Evolutionary conservation across 331 rosid species (phyloP), one percentile per base, ranked within the genome.

Genomic region (Ulmus americana): DNA sequence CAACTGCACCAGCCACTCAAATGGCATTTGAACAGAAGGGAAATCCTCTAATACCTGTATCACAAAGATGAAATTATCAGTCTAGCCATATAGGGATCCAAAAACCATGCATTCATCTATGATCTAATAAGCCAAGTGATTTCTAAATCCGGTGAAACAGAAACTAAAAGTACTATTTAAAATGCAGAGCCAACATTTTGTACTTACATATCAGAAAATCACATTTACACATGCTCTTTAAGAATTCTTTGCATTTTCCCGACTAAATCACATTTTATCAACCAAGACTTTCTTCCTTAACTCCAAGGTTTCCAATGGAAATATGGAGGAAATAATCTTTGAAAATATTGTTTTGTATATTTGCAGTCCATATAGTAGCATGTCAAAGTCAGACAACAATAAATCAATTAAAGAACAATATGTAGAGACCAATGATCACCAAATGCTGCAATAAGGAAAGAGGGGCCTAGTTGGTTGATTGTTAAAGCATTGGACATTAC

Each of bases 1-100:
- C 83, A 92, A 77, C 77, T 89, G 98, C 60, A 89, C 89, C 69
- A 87, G 75, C 98, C 98, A 89, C 68, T 89, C 97, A 71, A 92
- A 78, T 55, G 97, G 91, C 86, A 92, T 83, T 79, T 87, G 80
- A 64, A 85, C 97, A 7, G 97, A 89, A 46, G 97, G 90, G 62
- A 92, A 92, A 81, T 92, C 98, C 76, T 89, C 90, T 18, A 91
- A 76, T 64, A 80, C 92, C 97, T 91, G 72, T 53, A n/a, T 51
- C 67, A 42, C 12, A 20, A 28, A 0, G 7, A 55, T 20, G 35
- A 10, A 55, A n/a, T 28, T 4, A 8, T 4, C 39, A 1, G 61
- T 38, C 44, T 55, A 35, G 12, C 12, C 6, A 8, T 7, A 28
- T 10, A 14, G 5, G 6, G 35, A 8, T 55, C 10, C 18, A 8